phyloP scores from a whole-genome alignment of 139 green algal species.

The Volvox reticuliferus region DNA sequence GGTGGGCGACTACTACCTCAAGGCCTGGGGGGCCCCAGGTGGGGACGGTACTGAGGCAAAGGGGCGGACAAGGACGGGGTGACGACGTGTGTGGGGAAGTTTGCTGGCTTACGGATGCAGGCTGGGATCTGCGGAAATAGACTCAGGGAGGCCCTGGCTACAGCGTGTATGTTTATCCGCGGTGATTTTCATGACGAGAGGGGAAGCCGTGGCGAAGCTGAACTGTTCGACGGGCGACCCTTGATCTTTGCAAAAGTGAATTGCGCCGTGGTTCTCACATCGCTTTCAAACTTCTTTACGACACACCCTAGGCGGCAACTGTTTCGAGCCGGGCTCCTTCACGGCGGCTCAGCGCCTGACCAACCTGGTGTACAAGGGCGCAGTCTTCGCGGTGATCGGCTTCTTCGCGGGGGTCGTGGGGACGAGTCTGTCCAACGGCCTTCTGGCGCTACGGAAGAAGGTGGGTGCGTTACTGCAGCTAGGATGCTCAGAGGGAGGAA shows the following conservation, averaged over 20 bases:
- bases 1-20: conserved; percentile 82
- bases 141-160: too few relatives aligned
- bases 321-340: conserved; percentile 91
- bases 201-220: too few relatives aligned
- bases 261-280: too few relatives aligned
- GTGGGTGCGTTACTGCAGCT: conserved; percentile 49
- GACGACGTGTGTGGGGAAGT: not conserved
- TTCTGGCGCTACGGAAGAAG: conserved; percentile 71
- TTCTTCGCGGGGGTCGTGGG: conserved; percentile 88
- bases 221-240: too few relatives aligned
- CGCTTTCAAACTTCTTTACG: too few relatives aligned
- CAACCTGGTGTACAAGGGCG: conserved; percentile 89
- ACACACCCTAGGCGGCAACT: conserved; percentile 79
- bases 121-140: too few relatives aligned
- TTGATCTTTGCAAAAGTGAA: too few relatives aligned
- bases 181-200: too few relatives aligned
- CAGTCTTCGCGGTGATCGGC: conserved; percentile 87
- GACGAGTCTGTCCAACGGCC: conserved; percentile 88
- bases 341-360: conserved; percentile 64
- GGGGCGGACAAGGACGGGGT: not conserved
- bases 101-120: not conserved
- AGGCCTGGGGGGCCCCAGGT: conserved; percentile 81
- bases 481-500: not conserved
- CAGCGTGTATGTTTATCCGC: too few relatives aligned
- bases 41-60: not conserved